These are phyloP conservation scores for Gossypium gossypioides DNA, from an alignment of 441 rosid genomes.

Conservation along the genomic window DNA sequence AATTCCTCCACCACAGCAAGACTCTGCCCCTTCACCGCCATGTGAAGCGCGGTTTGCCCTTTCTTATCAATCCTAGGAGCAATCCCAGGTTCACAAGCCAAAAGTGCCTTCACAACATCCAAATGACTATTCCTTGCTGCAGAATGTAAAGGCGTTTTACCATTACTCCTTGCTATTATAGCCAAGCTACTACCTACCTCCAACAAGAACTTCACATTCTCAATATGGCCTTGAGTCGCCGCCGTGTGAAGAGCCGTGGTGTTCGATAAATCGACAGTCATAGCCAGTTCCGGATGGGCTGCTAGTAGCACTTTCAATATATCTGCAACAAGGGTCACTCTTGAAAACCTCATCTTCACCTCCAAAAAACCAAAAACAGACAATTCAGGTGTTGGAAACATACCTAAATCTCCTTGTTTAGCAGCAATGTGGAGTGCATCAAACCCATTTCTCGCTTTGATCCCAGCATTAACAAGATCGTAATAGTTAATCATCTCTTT, in stretches of 20 bases:
- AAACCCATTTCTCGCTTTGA: conserved; percentile 84
- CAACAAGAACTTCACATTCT: conserved; percentile 49
- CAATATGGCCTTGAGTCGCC: conserved; percentile 74
- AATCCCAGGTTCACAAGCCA: conserved; percentile 47
- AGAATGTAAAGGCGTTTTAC: conserved; percentile 82
- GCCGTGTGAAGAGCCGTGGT: conserved; percentile 86
- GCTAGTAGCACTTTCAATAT: conserved; percentile 53
- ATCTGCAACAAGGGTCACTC: conserved; percentile 32
- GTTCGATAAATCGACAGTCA: conserved; percentile 78
- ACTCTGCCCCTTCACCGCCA: conserved; percentile 88
- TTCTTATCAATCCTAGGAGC: conserved; percentile 67
- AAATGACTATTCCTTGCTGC: conserved; percentile 84
- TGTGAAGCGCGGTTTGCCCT: conserved; percentile 94
- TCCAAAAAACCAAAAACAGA: background rate
- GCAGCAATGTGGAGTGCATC: conserved; percentile 96
- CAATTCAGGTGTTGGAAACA: background rate
- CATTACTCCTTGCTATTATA: conserved; percentile 73
- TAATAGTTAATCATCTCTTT: conserved; percentile 64
- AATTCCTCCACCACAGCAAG: conserved; percentile 58
- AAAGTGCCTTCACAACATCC: conserved; percentile 56
- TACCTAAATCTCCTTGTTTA: conserved; percentile 85
- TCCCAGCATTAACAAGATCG: conserved; percentile 62
- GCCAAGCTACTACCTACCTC: conserved; percentile 63
- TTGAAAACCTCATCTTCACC: background rate
- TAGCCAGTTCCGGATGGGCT: conserved; percentile 69